phyloP scores from a whole-genome alignment of 192 early-diverging fungal species.

The Backusella australiensis region DNA sequence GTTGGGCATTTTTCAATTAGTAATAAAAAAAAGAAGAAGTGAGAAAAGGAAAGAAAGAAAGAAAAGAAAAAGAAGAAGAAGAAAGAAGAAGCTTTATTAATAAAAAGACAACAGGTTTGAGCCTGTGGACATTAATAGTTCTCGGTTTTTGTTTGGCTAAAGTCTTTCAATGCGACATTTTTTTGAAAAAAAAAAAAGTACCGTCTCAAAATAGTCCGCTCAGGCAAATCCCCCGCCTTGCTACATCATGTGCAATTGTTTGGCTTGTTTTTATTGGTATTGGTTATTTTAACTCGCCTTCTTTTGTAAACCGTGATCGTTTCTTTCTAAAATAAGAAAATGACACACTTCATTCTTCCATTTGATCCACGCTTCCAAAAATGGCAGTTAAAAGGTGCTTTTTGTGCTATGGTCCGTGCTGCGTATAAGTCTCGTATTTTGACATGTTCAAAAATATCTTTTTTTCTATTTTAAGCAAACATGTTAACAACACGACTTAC shows the following conservation, averaged over 20 bases:
- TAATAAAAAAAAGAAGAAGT: neutral
- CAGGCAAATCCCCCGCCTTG: neutral
- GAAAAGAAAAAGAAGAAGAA: neutral
- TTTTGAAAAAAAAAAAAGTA: neutral
- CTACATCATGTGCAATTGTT: neutral
- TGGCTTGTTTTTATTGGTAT: neutral
- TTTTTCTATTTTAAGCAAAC: neutral
- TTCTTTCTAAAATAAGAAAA: neutral
- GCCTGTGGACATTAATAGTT: neutral
- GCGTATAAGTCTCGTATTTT: neutral
- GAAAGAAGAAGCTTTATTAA: neutral
- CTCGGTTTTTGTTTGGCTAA: neutral
- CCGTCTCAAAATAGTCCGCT: neutral
- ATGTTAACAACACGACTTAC: neutral
- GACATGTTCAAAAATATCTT: neutral
- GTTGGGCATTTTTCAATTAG: neutral
- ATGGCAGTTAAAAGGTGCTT: neutral
- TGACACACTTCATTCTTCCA: neutral
- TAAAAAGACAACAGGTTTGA: neutral
- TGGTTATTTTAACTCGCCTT: neutral
- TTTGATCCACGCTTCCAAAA: neutral
- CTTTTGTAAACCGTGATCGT: neutral
- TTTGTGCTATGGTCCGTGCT: neutral
- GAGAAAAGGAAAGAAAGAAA: neutral
- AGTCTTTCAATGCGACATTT: neutral